phyloP scores from a whole-genome alignment of 1,284 basidiomycete species.

The Xerocomus minutiporus region DNA sequence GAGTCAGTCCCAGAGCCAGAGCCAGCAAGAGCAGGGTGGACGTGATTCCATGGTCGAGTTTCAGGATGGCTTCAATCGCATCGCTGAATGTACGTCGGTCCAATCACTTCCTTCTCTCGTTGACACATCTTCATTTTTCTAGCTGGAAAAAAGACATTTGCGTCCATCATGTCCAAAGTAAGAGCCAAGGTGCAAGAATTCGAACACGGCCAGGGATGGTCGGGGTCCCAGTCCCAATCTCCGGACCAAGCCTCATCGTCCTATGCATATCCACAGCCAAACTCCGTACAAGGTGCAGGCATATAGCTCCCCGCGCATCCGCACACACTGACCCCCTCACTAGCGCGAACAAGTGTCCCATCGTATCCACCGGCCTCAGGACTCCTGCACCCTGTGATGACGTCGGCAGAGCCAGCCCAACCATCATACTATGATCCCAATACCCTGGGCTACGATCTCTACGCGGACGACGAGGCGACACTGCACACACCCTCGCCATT shows the following conservation, averaged over 20 bases:
- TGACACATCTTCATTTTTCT: not conserved
- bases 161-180: conserved; percentile 64
- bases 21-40: conserved; percentile 21
- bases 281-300: conserved; percentile 4
- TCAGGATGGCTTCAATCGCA: conserved; percentile 64
- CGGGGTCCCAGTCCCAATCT: conserved; percentile 12
- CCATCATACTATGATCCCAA: conserved; percentile 41
- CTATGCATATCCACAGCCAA: conserved; percentile 5
- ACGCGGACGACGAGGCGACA: conserved; percentile 10
- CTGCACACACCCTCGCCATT: not conserved
- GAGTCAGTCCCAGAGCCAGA: conserved; percentile 12
- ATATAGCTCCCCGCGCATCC: not conserved
- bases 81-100: conserved; percentile 63
- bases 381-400: not conserved
- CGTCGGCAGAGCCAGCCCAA: conserved; percentile 8
- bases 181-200: conserved; percentile 77
- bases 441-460: conserved; percentile 27
- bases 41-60: conserved; percentile 61
- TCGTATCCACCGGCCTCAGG: conserved; percentile 19
- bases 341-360: not conserved
- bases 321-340: not conserved
- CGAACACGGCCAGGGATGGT: conserved; percentile 44
- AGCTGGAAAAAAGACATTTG: conserved; percentile 77
- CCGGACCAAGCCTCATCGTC: conserved; percentile 3
- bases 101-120: not conserved